Conservation (phyloP, 345 rosid species). For the Clausena lansium region DNA sequence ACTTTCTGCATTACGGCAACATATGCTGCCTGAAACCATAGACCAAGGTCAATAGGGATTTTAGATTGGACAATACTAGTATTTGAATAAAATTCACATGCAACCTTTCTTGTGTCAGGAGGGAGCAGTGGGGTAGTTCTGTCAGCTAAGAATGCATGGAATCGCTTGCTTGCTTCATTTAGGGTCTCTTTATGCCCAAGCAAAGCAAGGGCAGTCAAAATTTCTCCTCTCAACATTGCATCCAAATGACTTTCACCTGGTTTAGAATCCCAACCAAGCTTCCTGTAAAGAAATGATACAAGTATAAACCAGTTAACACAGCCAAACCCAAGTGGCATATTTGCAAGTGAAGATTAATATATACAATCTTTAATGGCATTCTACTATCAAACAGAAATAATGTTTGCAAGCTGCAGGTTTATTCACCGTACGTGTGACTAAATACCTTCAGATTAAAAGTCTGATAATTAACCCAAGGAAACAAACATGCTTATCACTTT, state of each 20-base stretch:
- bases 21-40: slow-evolving; percentile 71
- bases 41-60: slow-evolving; percentile 8
- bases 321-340: neutral
- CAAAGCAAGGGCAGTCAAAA: slow-evolving; percentile 71
- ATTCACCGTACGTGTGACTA: neutral
- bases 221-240: slow-evolving; percentile 92
- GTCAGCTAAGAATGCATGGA: slow-evolving; percentile 71
- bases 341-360: neutral
- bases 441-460: neutral
- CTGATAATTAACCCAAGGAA: neutral
- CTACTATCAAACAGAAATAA: neutral
- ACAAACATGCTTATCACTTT: neutral
- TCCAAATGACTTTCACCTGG: slow-evolving; percentile 88
- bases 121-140: slow-evolving; percentile 77
- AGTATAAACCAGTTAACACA: neutral
- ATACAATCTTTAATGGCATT: neutral
- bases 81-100: neutral
- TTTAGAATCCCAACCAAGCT: slow-evolving; percentile 90
- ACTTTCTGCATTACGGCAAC: slow-evolving; percentile 82
- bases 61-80: neutral
- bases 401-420: neutral
- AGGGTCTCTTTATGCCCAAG: slow-evolving; percentile 71
- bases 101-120: slow-evolving; percentile 86
- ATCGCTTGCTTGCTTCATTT: slow-evolving; percentile 65
- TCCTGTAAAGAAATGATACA: slow-evolving; percentile 41